Conservation (phyloP, 2,329 filamentous ascomycete species). For the Orbilia quercus region DNA sequence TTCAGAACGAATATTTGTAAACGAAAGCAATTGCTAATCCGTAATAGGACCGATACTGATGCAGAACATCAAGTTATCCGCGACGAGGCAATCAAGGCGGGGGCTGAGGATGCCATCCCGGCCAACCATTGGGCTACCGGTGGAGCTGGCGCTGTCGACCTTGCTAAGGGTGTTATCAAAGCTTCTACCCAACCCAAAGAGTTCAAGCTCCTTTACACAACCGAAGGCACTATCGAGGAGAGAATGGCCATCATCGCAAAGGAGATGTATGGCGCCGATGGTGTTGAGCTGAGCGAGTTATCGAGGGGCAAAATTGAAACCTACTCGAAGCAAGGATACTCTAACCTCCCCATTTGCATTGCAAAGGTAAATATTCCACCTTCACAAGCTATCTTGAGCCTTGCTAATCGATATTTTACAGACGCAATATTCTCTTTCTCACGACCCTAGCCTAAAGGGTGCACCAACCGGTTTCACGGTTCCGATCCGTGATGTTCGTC, state of each 20-base stretch:
- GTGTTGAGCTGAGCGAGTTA: constrained; percentile 91
- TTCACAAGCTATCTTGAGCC: constrained; percentile 4
- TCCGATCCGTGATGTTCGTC: constrained; percentile 90
- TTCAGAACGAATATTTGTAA: not conserved
- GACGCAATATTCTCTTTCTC: constrained; percentile 96
- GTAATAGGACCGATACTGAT: constrained; percentile 79
- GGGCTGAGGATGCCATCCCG: constrained; percentile 90
- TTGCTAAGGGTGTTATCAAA: constrained; percentile 85
- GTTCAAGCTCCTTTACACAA: constrained; percentile 85
- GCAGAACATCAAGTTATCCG: constrained; percentile 89
- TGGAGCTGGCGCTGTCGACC: constrained; percentile 86
- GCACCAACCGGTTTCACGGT: constrained; percentile 94
- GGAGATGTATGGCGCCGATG: constrained; percentile 91
- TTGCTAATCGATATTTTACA: constrained; percentile 25
- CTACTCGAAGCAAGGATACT: constrained; percentile 90
- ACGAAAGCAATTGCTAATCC: not conserved
- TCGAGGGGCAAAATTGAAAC: constrained; percentile 96
- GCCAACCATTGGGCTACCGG: constrained; percentile 98
- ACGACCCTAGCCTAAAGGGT: constrained; percentile 93
- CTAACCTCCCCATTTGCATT: constrained; percentile 92
- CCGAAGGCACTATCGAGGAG: constrained; percentile 82
- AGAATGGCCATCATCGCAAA: constrained; percentile 90
- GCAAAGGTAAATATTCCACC: constrained; percentile 72
- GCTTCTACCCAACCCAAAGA: constrained; percentile 85
- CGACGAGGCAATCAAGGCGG: constrained; percentile 89